Conservation (phyloP, 208 protist species). For the Wallacemonas collosoma region DNA sequence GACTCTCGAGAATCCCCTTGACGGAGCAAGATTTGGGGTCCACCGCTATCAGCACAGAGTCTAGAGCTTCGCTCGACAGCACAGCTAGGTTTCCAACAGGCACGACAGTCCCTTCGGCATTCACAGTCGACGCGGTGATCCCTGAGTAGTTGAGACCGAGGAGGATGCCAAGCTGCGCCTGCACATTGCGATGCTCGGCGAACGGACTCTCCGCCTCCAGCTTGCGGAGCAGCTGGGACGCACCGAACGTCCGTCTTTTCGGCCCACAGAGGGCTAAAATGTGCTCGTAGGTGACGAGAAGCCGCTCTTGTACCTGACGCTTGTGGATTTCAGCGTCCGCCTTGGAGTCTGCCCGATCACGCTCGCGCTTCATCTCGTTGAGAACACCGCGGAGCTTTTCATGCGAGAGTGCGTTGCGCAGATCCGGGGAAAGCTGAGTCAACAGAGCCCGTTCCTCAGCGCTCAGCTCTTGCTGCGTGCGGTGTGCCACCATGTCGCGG, state of each 20-base stretch:
- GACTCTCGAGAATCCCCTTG: constrained; percentile 4
- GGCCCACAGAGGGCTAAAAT: constrained; percentile 58
- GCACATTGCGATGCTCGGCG: constrained; percentile 37
- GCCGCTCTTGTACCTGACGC: constrained; percentile 60
- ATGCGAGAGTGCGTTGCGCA: constrained; percentile 60
- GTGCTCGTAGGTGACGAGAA: constrained; percentile 74
- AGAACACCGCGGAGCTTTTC: constrained; percentile 59
- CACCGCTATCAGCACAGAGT: constrained; percentile 34
- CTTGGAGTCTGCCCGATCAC: constrained; percentile 33
- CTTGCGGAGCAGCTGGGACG: constrained; percentile 39
- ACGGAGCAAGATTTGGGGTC: constrained; percentile 36
- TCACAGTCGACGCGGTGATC: constrained; percentile 40
- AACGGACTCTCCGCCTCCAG: constrained; percentile 68
- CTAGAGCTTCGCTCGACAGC: constrained; percentile 31
- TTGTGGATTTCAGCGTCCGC: constrained; percentile 50
- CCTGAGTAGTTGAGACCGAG: constrained; percentile 31
- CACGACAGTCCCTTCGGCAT: constrained; percentile 21
- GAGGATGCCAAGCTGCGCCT: constrained; percentile 58
- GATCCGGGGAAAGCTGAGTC: constrained; percentile 57
- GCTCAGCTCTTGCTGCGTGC: background rate
- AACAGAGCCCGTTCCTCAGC: constrained; percentile 28
- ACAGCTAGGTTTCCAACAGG: constrained; percentile 1
- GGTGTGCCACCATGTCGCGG: too few relatives aligned
- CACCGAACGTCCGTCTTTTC: constrained; percentile 33
- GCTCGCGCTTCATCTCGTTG: constrained; percentile 66